A percentile compares a stretch with the other conserved stretches of the same genome.
phyloP scores from a whole-genome alignment of 331 rosid genomes.

The Erythrophleum ivorense region DNA sequence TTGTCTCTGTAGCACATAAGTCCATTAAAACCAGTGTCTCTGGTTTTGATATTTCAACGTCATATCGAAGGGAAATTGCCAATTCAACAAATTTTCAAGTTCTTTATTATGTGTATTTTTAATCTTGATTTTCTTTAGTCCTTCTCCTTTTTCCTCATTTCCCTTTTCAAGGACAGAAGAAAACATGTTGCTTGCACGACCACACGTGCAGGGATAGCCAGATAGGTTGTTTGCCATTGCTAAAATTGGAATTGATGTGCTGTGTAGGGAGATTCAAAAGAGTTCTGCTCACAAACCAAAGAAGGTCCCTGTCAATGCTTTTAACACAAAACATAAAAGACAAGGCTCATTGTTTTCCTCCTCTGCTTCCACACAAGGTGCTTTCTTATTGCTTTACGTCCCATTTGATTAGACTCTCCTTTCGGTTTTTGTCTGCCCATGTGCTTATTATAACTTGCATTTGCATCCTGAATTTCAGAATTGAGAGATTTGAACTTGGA shows the following conservation, averaged over 20 bases:
- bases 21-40: not conserved
- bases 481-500: constrained; percentile 35
- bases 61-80: not conserved
- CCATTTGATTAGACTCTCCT: not conserved
- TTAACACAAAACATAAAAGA: constrained; percentile 16
- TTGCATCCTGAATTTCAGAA: constrained; percentile 46
- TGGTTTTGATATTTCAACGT: not conserved
- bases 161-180: not conserved
- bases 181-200: not conserved
- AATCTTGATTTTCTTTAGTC: not conserved
- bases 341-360: constrained; percentile 32
- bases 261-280: constrained; percentile 39
- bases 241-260: not conserved
- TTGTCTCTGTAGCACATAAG: not conserved
- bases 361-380: constrained; percentile 49
- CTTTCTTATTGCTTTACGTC: constrained; percentile 6
- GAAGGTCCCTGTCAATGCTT: constrained; percentile 18
- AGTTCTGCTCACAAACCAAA: constrained; percentile 24
- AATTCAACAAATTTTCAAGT: not conserved
- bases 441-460: not conserved
- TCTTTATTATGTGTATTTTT: not conserved
- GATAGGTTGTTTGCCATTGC: not conserved
- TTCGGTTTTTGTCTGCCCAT: not conserved
- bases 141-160: not conserved
- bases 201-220: not conserved